Evolutionary conservation across 2,329 filamentous ascomycete genomes (phyloP).

Genomic region (Curvularia lunata): DNA sequence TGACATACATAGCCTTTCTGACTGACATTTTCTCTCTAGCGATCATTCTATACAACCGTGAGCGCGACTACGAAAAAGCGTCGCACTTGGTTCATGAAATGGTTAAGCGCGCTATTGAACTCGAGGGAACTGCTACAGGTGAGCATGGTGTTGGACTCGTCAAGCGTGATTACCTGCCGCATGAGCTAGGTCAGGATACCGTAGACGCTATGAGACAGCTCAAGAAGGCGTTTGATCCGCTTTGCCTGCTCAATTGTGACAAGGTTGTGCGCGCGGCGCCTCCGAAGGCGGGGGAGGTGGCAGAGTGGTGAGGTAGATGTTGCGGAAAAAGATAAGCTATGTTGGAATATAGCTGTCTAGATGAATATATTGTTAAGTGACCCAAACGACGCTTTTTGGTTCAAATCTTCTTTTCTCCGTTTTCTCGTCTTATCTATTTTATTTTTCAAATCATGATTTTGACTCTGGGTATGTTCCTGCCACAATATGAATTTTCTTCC

Average conservation of each 20-base stretch:
- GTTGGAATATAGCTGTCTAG: neutral
- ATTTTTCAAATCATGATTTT: too few species aligned
- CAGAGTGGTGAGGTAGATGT: conserved; percentile 49
- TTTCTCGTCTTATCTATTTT: too few species aligned
- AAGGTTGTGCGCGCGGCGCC: conserved; percentile 66
- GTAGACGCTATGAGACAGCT: conserved; percentile 87
- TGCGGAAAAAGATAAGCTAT: neutral
- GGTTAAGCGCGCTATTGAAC: conserved; percentile 83
- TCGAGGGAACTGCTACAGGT: conserved; percentile 85
- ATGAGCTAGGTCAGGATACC: conserved; percentile 75
- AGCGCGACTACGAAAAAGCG: conserved; percentile 69
- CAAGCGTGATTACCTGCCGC: conserved; percentile 81
- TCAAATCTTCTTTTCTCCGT: neutral
- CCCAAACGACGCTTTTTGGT: neutral
- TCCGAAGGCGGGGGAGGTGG: conserved; percentile 58
- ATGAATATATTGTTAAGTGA: neutral
- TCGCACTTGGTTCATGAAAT: conserved; percentile 79
- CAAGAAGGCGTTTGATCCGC: conserved; percentile 79
- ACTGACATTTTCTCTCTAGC: conserved; percentile 48
- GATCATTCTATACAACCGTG: conserved; percentile 67
- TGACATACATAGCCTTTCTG: neutral
- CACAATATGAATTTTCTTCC: too few species aligned
- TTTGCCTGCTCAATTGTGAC: conserved; percentile 69
- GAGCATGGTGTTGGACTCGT: conserved; percentile 85
- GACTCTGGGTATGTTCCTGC: too few species aligned